Conservation (phyloP, 1,139 yeast species). For the Candida sojae region DNA sequence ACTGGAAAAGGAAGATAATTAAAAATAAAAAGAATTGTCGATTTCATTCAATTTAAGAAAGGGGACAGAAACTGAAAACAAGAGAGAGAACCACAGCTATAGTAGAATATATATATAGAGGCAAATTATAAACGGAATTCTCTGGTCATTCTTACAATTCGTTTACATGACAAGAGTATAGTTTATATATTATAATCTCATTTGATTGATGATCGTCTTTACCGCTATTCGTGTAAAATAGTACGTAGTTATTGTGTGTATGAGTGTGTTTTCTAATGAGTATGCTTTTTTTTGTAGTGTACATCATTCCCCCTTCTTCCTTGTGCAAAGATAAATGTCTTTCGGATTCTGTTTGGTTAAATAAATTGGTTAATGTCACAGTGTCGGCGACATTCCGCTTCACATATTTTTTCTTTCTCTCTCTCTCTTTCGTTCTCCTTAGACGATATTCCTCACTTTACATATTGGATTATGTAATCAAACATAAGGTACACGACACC, state of each 20-base stretch:
- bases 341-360: too few species aligned
- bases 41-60: slow-evolving; percentile 1
- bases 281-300: background rate
- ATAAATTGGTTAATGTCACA: too few species aligned
- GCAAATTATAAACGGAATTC: background rate
- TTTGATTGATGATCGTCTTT: too few species aligned
- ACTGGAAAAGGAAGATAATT: too few species aligned
- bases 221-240: too few species aligned
- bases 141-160: background rate
- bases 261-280: background rate
- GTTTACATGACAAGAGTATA: too few species aligned
- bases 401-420: background rate
- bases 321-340: slow-evolving; percentile 1
- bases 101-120: too few species aligned
- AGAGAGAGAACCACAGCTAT: background rate
- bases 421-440: background rate
- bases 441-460: background rate
- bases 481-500: background rate
- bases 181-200: too few species aligned
- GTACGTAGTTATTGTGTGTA: background rate
- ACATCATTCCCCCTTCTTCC: background rate
- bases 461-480: background rate
- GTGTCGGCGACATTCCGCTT: slow-evolving; percentile 1
- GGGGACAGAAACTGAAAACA: background rate
- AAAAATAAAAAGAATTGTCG: background rate